A percentile compares a stretch with the other conserved stretches of the same genome.
Conservation (phyloP, 2,329 filamentous ascomycete species). For the Hypoxylon rubiginosum region DNA sequence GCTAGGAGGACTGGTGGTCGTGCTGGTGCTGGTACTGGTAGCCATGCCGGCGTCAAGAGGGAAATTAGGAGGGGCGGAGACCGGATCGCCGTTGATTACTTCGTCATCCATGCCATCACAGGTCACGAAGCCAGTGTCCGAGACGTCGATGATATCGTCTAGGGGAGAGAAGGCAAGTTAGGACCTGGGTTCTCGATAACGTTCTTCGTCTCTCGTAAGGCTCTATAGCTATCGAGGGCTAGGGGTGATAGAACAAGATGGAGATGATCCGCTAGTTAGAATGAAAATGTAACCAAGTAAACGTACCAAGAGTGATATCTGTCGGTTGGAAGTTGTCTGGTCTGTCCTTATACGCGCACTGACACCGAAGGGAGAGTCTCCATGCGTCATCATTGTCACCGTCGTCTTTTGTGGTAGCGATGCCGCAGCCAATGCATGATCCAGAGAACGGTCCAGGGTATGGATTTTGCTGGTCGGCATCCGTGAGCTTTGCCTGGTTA, state of each 20-base stretch:
- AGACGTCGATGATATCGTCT: conserved; percentile 2
- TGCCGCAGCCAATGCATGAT: conserved; percentile 7
- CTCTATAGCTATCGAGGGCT: neutral
- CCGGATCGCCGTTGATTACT: neutral
- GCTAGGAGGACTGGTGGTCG: neutral
- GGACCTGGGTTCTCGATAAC: neutral
- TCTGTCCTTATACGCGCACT: neutral
- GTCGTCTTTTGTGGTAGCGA: neutral
- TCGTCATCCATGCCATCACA: neutral
- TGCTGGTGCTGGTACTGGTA: neutral
- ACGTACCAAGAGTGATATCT: neutral
- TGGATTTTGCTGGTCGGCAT: neutral
- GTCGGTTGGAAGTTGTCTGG: neutral
- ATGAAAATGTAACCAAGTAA: neutral
- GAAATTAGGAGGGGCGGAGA: neutral
- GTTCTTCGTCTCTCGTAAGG: neutral
- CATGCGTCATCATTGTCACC: neutral
- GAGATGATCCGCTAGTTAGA: neutral
- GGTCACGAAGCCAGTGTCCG: conserved; percentile 2
- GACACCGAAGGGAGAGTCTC: neutral
- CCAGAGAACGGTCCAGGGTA: neutral
- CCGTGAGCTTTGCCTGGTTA: neutral
- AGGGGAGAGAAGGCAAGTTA: conserved; percentile 1
- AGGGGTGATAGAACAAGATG: neutral
- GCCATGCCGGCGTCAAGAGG: neutral